phyloP scores from a whole-genome alignment of 371 early-diverging fungal genomes.

The Dinochytrium kinnereticum region DNA sequence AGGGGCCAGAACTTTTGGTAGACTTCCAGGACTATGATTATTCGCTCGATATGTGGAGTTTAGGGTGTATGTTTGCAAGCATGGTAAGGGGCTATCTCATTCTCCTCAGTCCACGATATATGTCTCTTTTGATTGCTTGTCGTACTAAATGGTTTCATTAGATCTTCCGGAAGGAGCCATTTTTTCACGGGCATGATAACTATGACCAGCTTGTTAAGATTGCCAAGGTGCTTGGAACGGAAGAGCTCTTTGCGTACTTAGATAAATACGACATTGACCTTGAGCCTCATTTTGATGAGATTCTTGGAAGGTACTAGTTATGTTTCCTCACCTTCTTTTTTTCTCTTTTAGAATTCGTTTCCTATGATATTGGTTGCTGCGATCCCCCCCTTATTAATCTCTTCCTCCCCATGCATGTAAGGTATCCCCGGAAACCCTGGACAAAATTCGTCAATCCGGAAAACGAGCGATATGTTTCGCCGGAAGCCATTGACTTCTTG shows the following conservation, averaged over 20 bases:
- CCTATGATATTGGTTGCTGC: not conserved
- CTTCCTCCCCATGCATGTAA: constrained; percentile 21
- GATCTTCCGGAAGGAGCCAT: constrained; percentile 98
- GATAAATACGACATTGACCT: constrained; percentile 94
- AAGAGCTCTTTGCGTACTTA: constrained; percentile 87
- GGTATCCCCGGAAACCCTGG: constrained; percentile 96
- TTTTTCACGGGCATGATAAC: constrained; percentile 99
- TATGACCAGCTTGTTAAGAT: constrained; percentile 98
- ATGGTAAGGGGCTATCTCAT: constrained; percentile 67
- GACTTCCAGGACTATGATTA: constrained; percentile 99
- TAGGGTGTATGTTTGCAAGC: constrained; percentile 99
- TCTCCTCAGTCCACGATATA: no score
- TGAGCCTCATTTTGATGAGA: constrained; percentile 82
- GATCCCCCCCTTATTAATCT: not conserved
- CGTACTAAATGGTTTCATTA: no score
- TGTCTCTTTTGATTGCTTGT: no score
- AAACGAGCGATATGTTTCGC: constrained; percentile 87
- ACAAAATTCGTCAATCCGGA: constrained; percentile 85
- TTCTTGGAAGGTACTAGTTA: constrained; percentile 42
- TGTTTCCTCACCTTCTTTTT: not conserved
- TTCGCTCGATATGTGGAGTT: constrained; percentile 99
- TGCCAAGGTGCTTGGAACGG: constrained; percentile 95
- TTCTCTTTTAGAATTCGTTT: not conserved
- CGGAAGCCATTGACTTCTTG: constrained; percentile 93
- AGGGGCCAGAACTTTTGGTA: constrained; percentile 99